phyloP scores from a whole-genome alignment of 2,329 filamentous ascomycete species.

The Exophiala lecanii-corni region DNA sequence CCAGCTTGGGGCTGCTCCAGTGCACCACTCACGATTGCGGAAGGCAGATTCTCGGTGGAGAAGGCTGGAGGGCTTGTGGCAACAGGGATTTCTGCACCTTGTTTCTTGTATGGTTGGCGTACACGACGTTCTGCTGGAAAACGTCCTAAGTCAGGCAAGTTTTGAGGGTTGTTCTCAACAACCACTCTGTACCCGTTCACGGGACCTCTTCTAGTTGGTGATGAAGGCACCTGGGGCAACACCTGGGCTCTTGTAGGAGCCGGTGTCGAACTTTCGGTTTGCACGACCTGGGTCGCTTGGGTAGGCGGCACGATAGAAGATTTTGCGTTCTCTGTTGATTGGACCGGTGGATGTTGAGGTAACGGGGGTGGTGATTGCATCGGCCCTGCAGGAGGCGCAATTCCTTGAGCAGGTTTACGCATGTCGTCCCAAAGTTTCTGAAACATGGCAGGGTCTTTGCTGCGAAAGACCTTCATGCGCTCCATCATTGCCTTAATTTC shows the following conservation, averaged over 20 bases:
- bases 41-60: neutral
- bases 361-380: constrained; percentile 14
- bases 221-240: neutral
- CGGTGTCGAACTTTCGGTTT: constrained; percentile 3
- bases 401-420: constrained; percentile 39
- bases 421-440: constrained; percentile 52
- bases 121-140: constrained; percentile 29
- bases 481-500: constrained; percentile 54
- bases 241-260: neutral
- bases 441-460: constrained; percentile 51
- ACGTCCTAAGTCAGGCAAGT: constrained; percentile 26
- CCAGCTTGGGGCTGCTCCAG: no score
- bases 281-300: neutral
- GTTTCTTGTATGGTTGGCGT: constrained; percentile 13
- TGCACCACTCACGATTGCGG: neutral
- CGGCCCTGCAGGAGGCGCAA: constrained; percentile 1
- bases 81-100: neutral
- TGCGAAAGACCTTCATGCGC: constrained; percentile 55
- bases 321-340: neutral
- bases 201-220: no score
- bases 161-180: constrained; percentile 22
- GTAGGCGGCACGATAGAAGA: neutral
- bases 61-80: neutral
- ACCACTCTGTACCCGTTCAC: constrained; percentile 22
- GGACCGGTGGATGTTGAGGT: constrained; percentile 12